Percentiles rank a stretch among this genome's conserved stretches.
These are phyloP conservation scores for Neoboletus brunneissimus DNA, from an alignment of 768 basidiomycete genomes.

Conservation along the genomic window DNA sequence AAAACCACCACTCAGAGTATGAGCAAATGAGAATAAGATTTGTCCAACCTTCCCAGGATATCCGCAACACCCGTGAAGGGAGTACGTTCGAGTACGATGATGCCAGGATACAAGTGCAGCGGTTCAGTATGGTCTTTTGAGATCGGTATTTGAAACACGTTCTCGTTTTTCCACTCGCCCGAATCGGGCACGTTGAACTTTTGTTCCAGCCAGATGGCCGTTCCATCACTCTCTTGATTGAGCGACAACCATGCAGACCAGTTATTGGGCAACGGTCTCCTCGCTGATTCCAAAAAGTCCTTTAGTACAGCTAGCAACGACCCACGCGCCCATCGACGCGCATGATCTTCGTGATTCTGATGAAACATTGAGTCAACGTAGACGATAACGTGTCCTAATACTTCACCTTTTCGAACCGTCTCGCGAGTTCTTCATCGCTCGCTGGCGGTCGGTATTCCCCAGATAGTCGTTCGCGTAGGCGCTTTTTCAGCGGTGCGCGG, in stretches of 20 bases:
- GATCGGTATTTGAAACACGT: constrained; percentile 57
- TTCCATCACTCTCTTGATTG: constrained; percentile 69
- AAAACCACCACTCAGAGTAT: neutral
- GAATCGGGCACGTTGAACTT: constrained; percentile 71
- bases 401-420: constrained; percentile 64
- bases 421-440: constrained; percentile 64
- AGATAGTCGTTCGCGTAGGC: constrained; percentile 36
- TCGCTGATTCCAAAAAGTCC: constrained; percentile 39
- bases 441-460: constrained; percentile 49
- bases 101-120: constrained; percentile 46
- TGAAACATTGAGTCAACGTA: constrained; percentile 4
- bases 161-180: constrained; percentile 59
- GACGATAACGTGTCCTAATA: neutral
- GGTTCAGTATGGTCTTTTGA: constrained; percentile 18
- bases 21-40: neutral
- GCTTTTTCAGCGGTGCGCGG: constrained; percentile 22
- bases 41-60: constrained; percentile 60
- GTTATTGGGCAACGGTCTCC: constrained; percentile 31
- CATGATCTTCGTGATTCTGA: constrained; percentile 72
- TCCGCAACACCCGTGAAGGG: constrained; percentile 61
- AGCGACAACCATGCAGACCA: constrained; percentile 76
- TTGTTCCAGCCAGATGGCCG: constrained; percentile 76
- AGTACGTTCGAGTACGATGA: constrained; percentile 75
- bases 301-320: constrained; percentile 51
- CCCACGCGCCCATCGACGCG: constrained; percentile 69